Evolutionary conservation across 1,284 basidiomycete genomes (phyloP).

Genomic region (Cutaneotrichosporon cutaneum): DNA sequence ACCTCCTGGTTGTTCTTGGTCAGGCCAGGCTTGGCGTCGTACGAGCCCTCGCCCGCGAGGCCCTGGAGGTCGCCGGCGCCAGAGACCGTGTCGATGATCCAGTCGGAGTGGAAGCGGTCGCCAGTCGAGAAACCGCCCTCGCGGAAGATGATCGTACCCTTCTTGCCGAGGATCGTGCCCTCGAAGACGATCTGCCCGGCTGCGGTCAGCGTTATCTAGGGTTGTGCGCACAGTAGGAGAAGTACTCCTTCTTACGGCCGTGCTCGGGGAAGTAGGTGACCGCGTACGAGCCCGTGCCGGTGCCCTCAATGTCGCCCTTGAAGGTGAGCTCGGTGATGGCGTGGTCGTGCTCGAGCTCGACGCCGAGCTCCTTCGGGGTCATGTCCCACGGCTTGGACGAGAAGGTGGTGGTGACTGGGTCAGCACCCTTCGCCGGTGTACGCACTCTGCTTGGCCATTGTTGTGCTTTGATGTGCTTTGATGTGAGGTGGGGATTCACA

Average conservation of each 20-base stretch:
- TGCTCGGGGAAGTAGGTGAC: slow-evolving; percentile 5
- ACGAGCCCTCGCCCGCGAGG: slow-evolving; percentile 7
- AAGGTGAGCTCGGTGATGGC: not conserved
- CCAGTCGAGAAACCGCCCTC: slow-evolving; percentile 7
- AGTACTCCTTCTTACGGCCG: not conserved
- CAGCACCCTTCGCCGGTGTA: not conserved
- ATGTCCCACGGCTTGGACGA: not conserved
- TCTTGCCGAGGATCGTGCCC: slow-evolving; percentile 17
- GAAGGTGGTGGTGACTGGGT: not conserved
- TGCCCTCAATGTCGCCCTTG: slow-evolving; percentile 13
- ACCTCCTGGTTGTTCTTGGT: not conserved
- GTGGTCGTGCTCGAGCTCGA: not conserved
- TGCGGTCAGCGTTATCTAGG: not conserved
- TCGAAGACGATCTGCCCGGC: slow-evolving; percentile 18
- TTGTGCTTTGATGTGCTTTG: no score
- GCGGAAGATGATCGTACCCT: slow-evolving; percentile 11
- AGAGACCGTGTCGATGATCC: slow-evolving; percentile 9
- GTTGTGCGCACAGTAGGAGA: slow-evolving; percentile 5
- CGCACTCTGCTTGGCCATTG: not conserved
- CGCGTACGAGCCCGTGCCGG: slow-evolving; percentile 9
- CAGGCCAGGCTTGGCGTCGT: not conserved
- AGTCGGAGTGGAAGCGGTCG: slow-evolving; percentile 8
- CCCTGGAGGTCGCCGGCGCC: slow-evolving; percentile 14
- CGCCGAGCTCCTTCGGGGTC: not conserved
- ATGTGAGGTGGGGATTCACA: no score